Conservation (phyloP, 2,329 filamentous ascomycete species). For the Ceratocystis destructans region DNA sequence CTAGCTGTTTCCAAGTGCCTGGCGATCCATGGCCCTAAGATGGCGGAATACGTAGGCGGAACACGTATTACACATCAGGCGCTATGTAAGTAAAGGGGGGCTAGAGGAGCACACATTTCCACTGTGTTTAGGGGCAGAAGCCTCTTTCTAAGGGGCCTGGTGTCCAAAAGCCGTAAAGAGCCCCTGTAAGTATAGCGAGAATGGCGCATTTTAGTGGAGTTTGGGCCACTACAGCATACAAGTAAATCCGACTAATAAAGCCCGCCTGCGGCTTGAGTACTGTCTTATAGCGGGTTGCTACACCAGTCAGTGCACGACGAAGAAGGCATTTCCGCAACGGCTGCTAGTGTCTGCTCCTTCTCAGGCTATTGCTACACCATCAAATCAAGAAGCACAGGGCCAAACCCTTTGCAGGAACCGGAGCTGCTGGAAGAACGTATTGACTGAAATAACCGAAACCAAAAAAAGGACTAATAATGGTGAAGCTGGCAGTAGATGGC, state of each 20-base stretch:
- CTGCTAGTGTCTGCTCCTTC: background rate
- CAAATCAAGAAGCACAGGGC: background rate
- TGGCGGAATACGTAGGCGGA: constrained; percentile 7
- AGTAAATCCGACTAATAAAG: no score
- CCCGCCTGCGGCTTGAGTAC: background rate
- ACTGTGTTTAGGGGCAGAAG: no score
- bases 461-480: background rate
- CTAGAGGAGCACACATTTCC: no score
- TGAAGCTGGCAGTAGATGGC: background rate
- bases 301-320: background rate
- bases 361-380: background rate
- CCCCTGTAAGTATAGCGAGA: no score
- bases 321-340: background rate
- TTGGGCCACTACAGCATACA: no score
- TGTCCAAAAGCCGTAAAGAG: no score
- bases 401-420: background rate
- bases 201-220: no score
- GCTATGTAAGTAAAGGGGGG: background rate
- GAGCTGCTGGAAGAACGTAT: background rate
- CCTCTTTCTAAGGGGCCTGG: no score
- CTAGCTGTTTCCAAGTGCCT: background rate
- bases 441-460: background rate
- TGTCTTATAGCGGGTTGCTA: background rate
- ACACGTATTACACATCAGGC: background rate
- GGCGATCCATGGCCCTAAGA: background rate